Evolutionary conservation across 352 stramenopile genomes (phyloP), one percentile per base, ranked within the genome.

Genomic region (Globisporangium yorkense): DNA sequence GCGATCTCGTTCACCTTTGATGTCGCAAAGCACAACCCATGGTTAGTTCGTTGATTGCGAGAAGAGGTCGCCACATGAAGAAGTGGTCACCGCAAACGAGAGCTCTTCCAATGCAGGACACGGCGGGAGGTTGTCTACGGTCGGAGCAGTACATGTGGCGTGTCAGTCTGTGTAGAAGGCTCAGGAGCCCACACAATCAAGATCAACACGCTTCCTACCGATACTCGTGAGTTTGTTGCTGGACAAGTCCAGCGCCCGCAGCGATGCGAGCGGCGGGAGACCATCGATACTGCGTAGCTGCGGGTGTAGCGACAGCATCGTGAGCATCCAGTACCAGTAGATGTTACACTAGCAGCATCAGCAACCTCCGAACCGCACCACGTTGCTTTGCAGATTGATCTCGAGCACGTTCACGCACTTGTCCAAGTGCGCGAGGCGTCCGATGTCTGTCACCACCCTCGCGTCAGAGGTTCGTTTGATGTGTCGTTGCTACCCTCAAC

Each of bases 51-150:
- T 5, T 13, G 12, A 18, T 2, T 5, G 1, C 10, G 37, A 18
- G 9, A 16, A 43, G 10, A 6, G 37, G 5, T 37, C 5, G 33
- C 33, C 33, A 10, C 6, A 37, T 12, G 3, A 18, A 43, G 37
- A 7, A 16, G 37, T 5, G 4, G 37, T 2, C 58, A 8, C 81
- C 40, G 66, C 62, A 4, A 91, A 13, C 18, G 66, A 44, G 47
- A 91, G 67, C 43, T 89, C 75, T 66, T 89, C 81, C 0, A 89
- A 59, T 0, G 64, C 56, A 1, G 74, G 75, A 12, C 81, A 67
- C 0, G 33, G 18, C 4, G 75, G 73, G 29, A 91, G 18, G 44
- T 68, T 67, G 24, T 79, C 80, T 87, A 18, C 12, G 13, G 33
- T 48, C 18, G 45, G 1, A 24, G 24, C 39, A 18, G 10, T 20